These are phyloP conservation scores for Podospora tetraspora DNA, from an alignment of 495 filamentous ascomycete species.

Conservation along the genomic window DNA sequence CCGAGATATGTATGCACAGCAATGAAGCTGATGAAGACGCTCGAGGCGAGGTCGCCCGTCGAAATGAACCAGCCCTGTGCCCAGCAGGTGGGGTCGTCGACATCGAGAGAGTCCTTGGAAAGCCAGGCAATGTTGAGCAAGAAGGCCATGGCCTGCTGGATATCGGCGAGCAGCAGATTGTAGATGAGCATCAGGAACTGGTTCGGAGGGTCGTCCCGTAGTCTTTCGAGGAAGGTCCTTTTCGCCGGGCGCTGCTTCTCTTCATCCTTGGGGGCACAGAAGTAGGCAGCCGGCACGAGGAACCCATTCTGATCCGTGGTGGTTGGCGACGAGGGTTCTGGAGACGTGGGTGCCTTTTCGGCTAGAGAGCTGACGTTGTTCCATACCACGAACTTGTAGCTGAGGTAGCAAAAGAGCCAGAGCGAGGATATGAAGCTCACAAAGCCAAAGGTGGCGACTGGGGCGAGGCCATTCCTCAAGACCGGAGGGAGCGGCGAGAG, in stretches of 20 bases:
- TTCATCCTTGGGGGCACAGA: slow-evolving; percentile 20
- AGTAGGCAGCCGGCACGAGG: slow-evolving; percentile 21
- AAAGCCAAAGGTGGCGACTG: slow-evolving; percentile 52
- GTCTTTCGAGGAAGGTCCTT: slow-evolving; percentile 12
- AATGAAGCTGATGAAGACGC: slow-evolving; percentile 64
- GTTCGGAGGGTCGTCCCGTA: slow-evolving; percentile 42
- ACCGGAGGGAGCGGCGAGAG: slow-evolving; percentile 45
- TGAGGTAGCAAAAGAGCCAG: slow-evolving; percentile 50
- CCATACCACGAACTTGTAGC: slow-evolving; percentile 55
- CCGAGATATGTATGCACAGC: slow-evolving; percentile 63
- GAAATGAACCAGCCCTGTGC: slow-evolving; percentile 68
- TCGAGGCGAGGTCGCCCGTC: slow-evolving; percentile 62
- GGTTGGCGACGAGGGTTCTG: slow-evolving; percentile 19
- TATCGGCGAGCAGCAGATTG: slow-evolving; percentile 68
- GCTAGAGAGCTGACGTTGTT: slow-evolving; percentile 20
- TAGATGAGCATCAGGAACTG: slow-evolving; percentile 71
- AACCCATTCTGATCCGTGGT: slow-evolving; percentile 23
- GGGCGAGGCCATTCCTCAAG: slow-evolving; percentile 49
- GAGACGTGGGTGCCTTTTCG: slow-evolving; percentile 15
- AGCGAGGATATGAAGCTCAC: slow-evolving; percentile 55
- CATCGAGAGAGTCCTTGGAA: slow-evolving; percentile 46
- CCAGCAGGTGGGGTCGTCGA: slow-evolving; percentile 56
- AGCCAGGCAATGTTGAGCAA: slow-evolving; percentile 61
- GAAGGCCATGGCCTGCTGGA: slow-evolving; percentile 67
- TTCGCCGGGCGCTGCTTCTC: slow-evolving; percentile 5